phyloP scores from a whole-genome alignment of 2,329 filamentous ascomycete genomes.

The Sarocladiaceae sp. region DNA sequence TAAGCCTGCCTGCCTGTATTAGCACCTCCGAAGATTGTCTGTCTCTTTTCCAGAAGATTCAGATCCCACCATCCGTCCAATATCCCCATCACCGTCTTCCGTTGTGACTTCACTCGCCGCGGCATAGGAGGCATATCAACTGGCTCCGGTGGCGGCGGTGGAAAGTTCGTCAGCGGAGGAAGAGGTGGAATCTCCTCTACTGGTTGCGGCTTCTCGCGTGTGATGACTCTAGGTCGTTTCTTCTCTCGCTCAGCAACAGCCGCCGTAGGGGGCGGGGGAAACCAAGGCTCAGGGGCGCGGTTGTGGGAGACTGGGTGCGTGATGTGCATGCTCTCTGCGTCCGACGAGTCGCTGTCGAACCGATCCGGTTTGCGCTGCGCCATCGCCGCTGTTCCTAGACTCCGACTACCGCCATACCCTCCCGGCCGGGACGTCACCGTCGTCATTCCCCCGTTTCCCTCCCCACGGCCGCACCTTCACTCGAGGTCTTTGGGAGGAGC shows the following conservation, averaged over 20 bases:
- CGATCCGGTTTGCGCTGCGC: constrained; percentile 20
- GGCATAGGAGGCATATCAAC: constrained; percentile 15
- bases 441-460: constrained; percentile 16
- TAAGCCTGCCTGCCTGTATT: background rate
- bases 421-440: constrained; percentile 12
- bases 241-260: constrained; percentile 16
- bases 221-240: constrained; percentile 15
- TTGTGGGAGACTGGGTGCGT: constrained; percentile 13
- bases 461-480: constrained; percentile 44
- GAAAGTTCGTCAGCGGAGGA: constrained; percentile 14
- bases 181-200: constrained; percentile 22
- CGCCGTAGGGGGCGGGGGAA: constrained; percentile 33
- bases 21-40: constrained; percentile 26
- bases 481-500: constrained; percentile 43
- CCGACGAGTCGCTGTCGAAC: constrained; percentile 22
- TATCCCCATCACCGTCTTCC: constrained; percentile 43
- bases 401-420: constrained; percentile 20
- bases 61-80: constrained; percentile 55
- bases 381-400: constrained; percentile 34
- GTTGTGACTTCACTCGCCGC: constrained; percentile 27
- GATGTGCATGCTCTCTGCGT: constrained; percentile 21
- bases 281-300: constrained; percentile 21
- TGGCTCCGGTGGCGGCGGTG: constrained; percentile 14
- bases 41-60: constrained; percentile 41
- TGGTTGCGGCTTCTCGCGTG: constrained; percentile 20